These are phyloP conservation scores for Logfia minima DNA, from an alignment of 129 eudicot genomes.

Conservation along the genomic window DNA sequence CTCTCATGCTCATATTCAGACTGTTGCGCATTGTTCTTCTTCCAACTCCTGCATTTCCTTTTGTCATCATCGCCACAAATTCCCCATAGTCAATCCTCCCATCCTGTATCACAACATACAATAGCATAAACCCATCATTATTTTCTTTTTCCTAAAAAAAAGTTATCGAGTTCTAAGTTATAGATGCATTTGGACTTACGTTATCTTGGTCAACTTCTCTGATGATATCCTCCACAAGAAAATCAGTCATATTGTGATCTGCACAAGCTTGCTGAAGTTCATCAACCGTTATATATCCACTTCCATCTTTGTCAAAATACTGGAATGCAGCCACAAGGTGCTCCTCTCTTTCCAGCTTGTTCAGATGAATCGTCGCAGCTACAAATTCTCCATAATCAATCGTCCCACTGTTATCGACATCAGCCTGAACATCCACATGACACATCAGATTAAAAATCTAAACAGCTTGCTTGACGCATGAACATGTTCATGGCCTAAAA, in stretches of 20 bases:
- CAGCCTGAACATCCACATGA: slow-evolving; percentile 58
- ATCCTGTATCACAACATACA: slow-evolving; percentile 33
- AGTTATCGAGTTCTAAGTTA: not conserved
- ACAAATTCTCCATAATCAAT: slow-evolving; percentile 94
- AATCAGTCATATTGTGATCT: slow-evolving; percentile 79
- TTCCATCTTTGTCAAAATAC: slow-evolving; percentile 91
- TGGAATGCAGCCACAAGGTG: slow-evolving; percentile 86
- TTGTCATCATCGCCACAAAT: slow-evolving; percentile 98
- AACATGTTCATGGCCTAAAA: not conserved
- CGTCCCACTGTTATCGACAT: slow-evolving; percentile 86
- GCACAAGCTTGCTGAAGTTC: slow-evolving; percentile 95
- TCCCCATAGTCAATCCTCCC: slow-evolving; percentile 90
- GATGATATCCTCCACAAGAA: slow-evolving; percentile 78
- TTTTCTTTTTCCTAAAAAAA: not conserved
- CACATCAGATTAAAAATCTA: slow-evolving; percentile 9
- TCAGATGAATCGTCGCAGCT: slow-evolving; percentile 87
- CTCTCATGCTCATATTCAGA: slow-evolving; percentile 88
- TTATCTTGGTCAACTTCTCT: slow-evolving; percentile 96
- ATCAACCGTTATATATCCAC: slow-evolving; percentile 91
- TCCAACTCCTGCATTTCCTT: slow-evolving; percentile 90
- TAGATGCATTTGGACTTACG: slow-evolving; percentile 37
- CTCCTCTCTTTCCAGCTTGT: slow-evolving; percentile 87
- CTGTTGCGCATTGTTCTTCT: slow-evolving; percentile 97
- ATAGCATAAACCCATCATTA: not conserved
- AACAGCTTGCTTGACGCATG: no score